These are phyloP conservation scores for Colletotrichum sp. DNA, from an alignment of 2,329 filamentous ascomycete genomes.

Conservation along the genomic window DNA sequence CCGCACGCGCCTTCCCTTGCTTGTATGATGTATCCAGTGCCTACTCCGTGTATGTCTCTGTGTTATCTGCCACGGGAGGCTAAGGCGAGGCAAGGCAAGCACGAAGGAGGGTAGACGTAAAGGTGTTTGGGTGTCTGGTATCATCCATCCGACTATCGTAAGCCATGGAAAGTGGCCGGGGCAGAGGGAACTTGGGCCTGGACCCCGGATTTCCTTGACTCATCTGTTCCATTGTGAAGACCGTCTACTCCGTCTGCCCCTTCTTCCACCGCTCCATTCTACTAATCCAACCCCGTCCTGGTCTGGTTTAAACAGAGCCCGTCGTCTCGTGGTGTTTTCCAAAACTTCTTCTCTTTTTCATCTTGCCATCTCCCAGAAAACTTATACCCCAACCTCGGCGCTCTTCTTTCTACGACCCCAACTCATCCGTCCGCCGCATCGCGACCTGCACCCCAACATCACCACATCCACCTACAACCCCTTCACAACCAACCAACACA, in stretches of 20 bases:
- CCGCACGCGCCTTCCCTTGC: neutral
- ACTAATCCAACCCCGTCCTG: slow-evolving; percentile 12
- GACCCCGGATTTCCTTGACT: slow-evolving; percentile 24
- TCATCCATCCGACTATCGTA: neutral
- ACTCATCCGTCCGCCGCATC: neutral
- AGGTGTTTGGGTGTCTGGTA: neutral
- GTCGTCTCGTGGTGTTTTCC: neutral
- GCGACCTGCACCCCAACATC: neutral
- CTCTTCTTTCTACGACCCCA: neutral
- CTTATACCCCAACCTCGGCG: neutral
- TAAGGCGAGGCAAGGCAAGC: neutral
- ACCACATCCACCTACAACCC: neutral
- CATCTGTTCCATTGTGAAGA: slow-evolving; percentile 5
- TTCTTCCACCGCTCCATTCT: slow-evolving; percentile 8
- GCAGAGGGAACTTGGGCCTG: neutral
- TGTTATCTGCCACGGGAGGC: neutral
- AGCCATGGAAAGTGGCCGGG: neutral
- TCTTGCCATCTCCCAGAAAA: neutral
- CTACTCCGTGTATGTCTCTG: slow-evolving; percentile 4
- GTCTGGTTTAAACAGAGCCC: slow-evolving; percentile 8
- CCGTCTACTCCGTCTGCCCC: neutral
- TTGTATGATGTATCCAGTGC: slow-evolving; percentile 6
- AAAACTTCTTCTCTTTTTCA: neutral
- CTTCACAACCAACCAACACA: neutral
- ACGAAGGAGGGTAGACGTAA: neutral